These are phyloP conservation scores for Aspergillus caelatus DNA, from an alignment of 2,329 filamentous ascomycete genomes.

Conservation along the genomic window DNA sequence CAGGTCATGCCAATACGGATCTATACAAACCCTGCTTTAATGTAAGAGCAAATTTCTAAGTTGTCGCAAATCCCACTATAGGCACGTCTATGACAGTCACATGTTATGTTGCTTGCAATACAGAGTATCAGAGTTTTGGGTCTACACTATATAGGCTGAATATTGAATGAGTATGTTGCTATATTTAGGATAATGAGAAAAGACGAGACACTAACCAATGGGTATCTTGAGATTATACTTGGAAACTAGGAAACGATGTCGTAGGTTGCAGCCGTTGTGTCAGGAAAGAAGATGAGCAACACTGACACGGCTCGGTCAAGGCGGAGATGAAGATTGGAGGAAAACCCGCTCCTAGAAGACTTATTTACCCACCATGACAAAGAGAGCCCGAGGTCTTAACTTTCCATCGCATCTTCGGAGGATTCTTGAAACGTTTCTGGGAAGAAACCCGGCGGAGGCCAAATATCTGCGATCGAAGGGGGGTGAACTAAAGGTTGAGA, in stretches of 20 bases:
- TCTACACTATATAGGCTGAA: not conserved
- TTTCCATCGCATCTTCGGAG: conserved; percentile 23
- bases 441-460: conserved; percentile 47
- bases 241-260: not conserved
- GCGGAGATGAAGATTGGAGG: not conserved
- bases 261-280: not conserved
- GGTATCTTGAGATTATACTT: not conserved
- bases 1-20: no score
- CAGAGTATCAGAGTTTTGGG: not conserved
- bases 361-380: not conserved
- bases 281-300: not conserved
- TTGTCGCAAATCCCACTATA: not conserved
- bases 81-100: not conserved
- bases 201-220: not conserved
- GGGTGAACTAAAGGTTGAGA: conserved; percentile 41
- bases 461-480: conserved; percentile 45
- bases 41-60: not conserved
- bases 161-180: not conserved
- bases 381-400: conserved; percentile 10
- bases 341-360: not conserved
- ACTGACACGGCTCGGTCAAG: not conserved
- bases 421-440: conserved; percentile 42
- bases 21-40: not conserved
- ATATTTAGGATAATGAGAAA: not conserved
- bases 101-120: not conserved